Conservation (phyloP, 768 basidiomycete genomes). For the Lenzites betulinus region DNA sequence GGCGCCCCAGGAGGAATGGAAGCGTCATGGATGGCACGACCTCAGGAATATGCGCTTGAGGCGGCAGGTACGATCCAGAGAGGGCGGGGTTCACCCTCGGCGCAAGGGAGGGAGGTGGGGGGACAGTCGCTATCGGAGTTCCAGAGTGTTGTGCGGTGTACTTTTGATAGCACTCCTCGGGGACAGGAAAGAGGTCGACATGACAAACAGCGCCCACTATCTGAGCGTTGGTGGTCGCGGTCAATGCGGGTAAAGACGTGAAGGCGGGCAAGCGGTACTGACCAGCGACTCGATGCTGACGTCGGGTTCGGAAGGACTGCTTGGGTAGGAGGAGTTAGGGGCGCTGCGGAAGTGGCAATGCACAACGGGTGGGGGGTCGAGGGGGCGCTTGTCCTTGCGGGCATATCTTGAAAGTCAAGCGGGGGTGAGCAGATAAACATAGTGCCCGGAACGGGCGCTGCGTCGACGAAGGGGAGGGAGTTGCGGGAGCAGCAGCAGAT, state of each 20-base stretch:
- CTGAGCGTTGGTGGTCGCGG: not conserved
- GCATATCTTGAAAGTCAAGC: slow-evolving; percentile 1
- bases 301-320: slow-evolving; percentile 1
- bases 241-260: too few relatives aligned
- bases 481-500: not conserved
- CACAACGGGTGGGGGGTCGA: slow-evolving; percentile 23
- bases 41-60: too few relatives aligned
- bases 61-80: too few relatives aligned
- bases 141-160: too few relatives aligned
- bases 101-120: not conserved
- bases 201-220: slow-evolving; percentile 67
- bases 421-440: slow-evolving; percentile 3
- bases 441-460: slow-evolving; percentile 16
- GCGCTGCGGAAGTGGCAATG: not conserved
- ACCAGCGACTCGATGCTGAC: not conserved
- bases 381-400: slow-evolving; percentile 18
- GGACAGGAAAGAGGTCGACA: slow-evolving; percentile 72
- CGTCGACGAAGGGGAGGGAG: not conserved
- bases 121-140: too few relatives aligned
- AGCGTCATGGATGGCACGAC: too few relatives aligned
- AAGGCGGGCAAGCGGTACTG: not conserved
- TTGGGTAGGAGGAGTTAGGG: not conserved
- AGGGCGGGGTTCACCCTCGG: too few relatives aligned
- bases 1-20: too few relatives aligned
- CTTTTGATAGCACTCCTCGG: not conserved